Conservation (phyloP, 1,139 yeast genomes). For the Suhomyces coccinellae region DNA sequence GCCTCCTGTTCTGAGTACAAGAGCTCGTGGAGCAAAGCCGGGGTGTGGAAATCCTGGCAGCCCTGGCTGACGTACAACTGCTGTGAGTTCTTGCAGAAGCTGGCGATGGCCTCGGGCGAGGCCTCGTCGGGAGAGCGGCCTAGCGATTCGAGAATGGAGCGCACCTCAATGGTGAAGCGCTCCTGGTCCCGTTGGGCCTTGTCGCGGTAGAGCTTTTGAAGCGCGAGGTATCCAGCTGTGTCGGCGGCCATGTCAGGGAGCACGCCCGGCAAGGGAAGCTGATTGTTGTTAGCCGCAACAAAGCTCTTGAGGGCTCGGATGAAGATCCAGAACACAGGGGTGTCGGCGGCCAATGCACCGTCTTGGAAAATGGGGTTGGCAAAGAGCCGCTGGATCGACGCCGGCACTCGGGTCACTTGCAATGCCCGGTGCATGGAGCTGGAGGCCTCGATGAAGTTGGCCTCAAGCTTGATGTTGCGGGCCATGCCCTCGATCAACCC, state of each 20-base stretch:
- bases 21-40: slow-evolving; percentile 18
- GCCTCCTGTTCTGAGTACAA: slow-evolving; percentile 19
- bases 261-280: slow-evolving; percentile 69
- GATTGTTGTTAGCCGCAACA: slow-evolving; percentile 36
- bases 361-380: slow-evolving; percentile 21
- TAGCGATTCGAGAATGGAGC: slow-evolving; percentile 22
- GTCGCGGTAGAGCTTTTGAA: slow-evolving; percentile 58
- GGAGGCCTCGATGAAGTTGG: slow-evolving; percentile 74
- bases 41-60: slow-evolving; percentile 23
- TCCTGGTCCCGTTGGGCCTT: slow-evolving; percentile 57
- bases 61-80: slow-evolving; percentile 41
- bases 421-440: slow-evolving; percentile 56
- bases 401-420: slow-evolving; percentile 43
- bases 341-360: slow-evolving; percentile 19
- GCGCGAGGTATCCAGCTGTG: slow-evolving; percentile 57
- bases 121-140: slow-evolving; percentile 28
- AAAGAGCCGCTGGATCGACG: slow-evolving; percentile 35
- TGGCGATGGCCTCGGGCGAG: slow-evolving; percentile 38
- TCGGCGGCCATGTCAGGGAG: slow-evolving; percentile 91
- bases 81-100: slow-evolving; percentile 62
- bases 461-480: slow-evolving; percentile 42
- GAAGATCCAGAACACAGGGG: slow-evolving; percentile 59
- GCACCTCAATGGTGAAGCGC: slow-evolving; percentile 37
- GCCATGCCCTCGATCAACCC: slow-evolving; percentile 35
- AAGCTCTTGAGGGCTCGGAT: slow-evolving; percentile 57